Evolutionary conservation across 345 rosid genomes (phyloP).

Genomic region (Lepidium aucheri): DNA sequence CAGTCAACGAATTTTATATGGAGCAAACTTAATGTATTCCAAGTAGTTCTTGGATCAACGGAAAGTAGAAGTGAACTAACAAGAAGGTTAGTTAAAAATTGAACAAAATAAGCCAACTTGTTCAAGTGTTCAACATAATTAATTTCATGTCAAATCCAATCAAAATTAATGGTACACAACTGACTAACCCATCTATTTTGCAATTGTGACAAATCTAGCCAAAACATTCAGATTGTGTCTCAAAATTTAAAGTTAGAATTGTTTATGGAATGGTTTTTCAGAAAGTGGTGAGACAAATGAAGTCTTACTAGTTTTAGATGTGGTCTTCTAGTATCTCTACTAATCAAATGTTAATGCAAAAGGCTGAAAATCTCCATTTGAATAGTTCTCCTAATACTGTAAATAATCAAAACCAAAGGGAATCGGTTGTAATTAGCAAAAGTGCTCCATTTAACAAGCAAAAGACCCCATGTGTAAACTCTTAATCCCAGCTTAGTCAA

Average conservation of each 20-base stretch:
- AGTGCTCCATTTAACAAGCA: slow-evolving; percentile 9
- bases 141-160: not conserved
- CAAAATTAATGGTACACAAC: not conserved
- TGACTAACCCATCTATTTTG: not conserved
- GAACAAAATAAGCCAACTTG: slow-evolving; percentile 8
- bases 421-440: not conserved
- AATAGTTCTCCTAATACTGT: not conserved
- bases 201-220: slow-evolving; percentile 1
- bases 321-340: not conserved
- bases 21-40: not conserved
- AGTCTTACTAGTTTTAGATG: not conserved
- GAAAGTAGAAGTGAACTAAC: slow-evolving; percentile 5
- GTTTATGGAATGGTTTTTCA: not conserved
- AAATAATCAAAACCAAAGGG: not conserved
- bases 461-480: slow-evolving; percentile 14
- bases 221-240: not conserved
- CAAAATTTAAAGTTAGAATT: not conserved
- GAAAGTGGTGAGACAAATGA: not conserved
- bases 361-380: not conserved
- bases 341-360: not conserved
- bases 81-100: not conserved
- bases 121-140: not conserved
- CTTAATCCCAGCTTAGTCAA: slow-evolving; percentile 13
- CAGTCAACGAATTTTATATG: not conserved
- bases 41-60: slow-evolving; percentile 16